Conservation (phyloP, 2,329 filamentous ascomycete species). For the Apiospora sp. region DNA sequence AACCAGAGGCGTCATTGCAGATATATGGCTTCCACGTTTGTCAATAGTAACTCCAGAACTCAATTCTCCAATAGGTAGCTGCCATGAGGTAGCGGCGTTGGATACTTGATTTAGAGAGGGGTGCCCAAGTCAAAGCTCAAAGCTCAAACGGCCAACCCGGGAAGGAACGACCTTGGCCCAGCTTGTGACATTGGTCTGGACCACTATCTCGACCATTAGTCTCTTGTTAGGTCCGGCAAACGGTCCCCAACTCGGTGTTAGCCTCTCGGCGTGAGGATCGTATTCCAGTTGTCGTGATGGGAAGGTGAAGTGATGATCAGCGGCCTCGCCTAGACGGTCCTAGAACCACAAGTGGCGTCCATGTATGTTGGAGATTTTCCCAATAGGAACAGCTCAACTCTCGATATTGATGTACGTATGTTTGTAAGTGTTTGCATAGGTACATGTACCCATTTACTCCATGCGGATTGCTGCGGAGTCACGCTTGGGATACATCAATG, state of each 20-base stretch:
- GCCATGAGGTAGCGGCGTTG: not conserved
- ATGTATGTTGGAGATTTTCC: not conserved
- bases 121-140: slow-evolving; percentile 5
- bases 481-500: not conserved
- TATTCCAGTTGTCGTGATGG: slow-evolving; percentile 7
- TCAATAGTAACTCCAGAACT: not conserved
- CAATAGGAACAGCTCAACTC: no score
- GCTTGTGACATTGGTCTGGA: slow-evolving; percentile 5
- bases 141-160: slow-evolving; percentile 2
- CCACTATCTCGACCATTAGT: not conserved
- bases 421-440: not conserved
- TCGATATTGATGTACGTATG: no score
- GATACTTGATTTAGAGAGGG: slow-evolving; percentile 12
- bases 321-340: not conserved
- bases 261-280: not conserved
- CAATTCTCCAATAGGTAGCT: not conserved
- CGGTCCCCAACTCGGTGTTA: not conserved
- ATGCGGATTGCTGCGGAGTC: slow-evolving; percentile 6
- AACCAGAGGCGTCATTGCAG: not conserved
- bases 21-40: not conserved
- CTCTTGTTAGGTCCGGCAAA: slow-evolving; percentile 2
- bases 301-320: not conserved
- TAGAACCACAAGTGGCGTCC: not conserved
- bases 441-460: not conserved
- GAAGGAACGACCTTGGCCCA: not conserved